Base-by-base conservation (phyloP, 805 yeast genomes). In the Scheffersomyces spartinae region DNA sequence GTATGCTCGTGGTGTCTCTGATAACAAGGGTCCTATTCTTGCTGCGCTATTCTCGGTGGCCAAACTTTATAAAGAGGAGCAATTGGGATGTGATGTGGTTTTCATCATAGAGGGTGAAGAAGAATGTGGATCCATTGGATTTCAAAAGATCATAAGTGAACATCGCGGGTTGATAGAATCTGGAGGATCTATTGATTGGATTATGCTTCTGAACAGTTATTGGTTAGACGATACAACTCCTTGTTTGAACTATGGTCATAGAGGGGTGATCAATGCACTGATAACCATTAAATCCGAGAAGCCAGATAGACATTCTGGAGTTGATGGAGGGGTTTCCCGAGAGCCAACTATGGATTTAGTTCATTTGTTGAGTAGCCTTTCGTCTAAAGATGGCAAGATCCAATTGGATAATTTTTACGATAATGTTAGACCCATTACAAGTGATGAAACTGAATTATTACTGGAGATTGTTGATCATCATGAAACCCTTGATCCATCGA, bases 251-350 rank as follows among this genome's bases (percentile, higher is more conserved):
- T 91, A 88, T 52, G 98, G 98, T 0, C 60, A 91, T 30, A 65
- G 98, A 45, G 98, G 98, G 26, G 88, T 86, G 2, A 63, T 91
- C 13, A 80, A 85, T 50, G 78, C 83, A 2, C 61, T 74, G n/a
- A 68, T 91, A 3, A 71, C 71, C 18, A 63, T 91, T 7, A 57
- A 61, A 30, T 72, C 85, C 26, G 86, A 76, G 35, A 65, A 65
- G 31, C 94, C 93, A 1, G 96, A 91, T 48, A 60, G 94, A 31
- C 98, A 91, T 46, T 83, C 96, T 0, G 98, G 98, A 34, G 91
- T 91, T 7, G 93, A 85, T 52, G 98, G 98, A 26, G 97, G 97
- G 31, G 75, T 79, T 6, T 69, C 72, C 33, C 65, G 79, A 30
- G 98, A 88, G 40, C 96, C 98, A 2, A 75, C 93, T 0, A 71